Conservation (phyloP, 495 filamentous ascomycete genomes). For the Elaphomyces granulatus region DNA sequence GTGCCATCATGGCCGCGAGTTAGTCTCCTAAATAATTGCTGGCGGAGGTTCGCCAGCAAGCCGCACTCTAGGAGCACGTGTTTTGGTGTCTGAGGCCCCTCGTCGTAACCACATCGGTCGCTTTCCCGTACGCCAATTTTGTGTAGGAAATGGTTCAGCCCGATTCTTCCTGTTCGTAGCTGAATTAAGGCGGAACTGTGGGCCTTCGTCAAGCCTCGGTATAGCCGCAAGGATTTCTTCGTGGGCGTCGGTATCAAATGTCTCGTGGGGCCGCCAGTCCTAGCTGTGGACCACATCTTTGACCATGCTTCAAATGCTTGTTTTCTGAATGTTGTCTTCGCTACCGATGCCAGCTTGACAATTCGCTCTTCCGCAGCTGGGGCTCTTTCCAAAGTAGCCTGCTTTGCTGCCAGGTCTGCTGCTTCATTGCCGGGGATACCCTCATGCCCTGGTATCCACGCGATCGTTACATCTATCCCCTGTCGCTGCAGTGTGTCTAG, state of each 20-base stretch:
- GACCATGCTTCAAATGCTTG: slow-evolving; percentile 1
- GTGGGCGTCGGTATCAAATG: slow-evolving; percentile 3
- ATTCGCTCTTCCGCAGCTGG: background rate
- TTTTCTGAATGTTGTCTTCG: slow-evolving; percentile 2
- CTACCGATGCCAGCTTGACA: slow-evolving; percentile 1
- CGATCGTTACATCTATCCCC: background rate
- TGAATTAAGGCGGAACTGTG: slow-evolving; percentile 20
- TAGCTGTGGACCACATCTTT: slow-evolving; percentile 1
- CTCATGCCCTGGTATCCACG: slow-evolving; percentile 8
- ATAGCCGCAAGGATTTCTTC: slow-evolving; percentile 3
- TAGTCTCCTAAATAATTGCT: no score
- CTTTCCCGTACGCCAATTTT: slow-evolving; percentile 16
- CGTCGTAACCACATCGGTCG: slow-evolving; percentile 13
- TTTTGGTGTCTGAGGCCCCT: slow-evolving; percentile 13
- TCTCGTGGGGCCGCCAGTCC: slow-evolving; percentile 5
- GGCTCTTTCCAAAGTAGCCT: background rate
- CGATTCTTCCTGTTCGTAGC: slow-evolving; percentile 20
- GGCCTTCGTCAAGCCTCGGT: slow-evolving; percentile 6
- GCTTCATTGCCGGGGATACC: slow-evolving; percentile 8
- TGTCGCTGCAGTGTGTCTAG: background rate
- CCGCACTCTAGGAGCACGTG: slow-evolving; percentile 22
- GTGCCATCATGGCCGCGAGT: no score
- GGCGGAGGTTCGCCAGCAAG: no score
- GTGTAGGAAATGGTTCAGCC: slow-evolving; percentile 18
- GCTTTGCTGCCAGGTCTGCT: slow-evolving; percentile 9